Base-by-base conservation (phyloP, 352 stramenopile genomes). In the Pythium graminicola region DNA sequence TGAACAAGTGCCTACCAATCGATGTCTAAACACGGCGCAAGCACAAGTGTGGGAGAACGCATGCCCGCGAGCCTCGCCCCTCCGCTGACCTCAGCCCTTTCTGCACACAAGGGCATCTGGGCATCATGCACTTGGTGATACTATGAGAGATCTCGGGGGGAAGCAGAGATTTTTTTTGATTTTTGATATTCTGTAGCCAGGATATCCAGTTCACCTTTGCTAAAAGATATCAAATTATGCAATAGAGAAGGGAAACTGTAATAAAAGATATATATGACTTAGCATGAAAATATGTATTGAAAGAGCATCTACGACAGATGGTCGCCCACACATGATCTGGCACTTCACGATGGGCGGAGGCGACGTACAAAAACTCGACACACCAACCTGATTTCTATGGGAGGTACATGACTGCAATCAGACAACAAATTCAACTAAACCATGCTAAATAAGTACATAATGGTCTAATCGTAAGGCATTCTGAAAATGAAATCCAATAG, bases 381-480 rank as follows among this genome's bases (percentile, higher is more conserved):
- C 11, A n/a, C 10, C 8, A n/a, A 55, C 48, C 48, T 57, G 50
- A 57, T 57, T 57, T 57, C 38, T 50, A 43, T 19, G 33, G 14
- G 29, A 50, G 16, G 41, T 43, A 50, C 32, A 43, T 41, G 20
- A 42, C 9, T 24, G 5, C 46, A 40, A 53, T n/a, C 19, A 19
- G 31, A 53, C 46, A 23, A 53, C 46, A 5, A 5, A 2, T 23
- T 1, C 3, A 8, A 6, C 7, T n/a, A 33, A 41, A 19, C 9
- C 10, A 2, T 11, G 19, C 29, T 55, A 55, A 47, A 47, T 43
- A 3, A 53, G 17, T 53, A 23, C 9, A 23, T 33, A 16, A 53
- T 38, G 3, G 7, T 45, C 6, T 16, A 4, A 4, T 10, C 4
- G 5, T 1, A n/a, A 2, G 19, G 17, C 6, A 10, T 20, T 24